Evolutionary conservation across 257 asterid species (phyloP).

Genomic region (Solanum pinnatisectum): DNA sequence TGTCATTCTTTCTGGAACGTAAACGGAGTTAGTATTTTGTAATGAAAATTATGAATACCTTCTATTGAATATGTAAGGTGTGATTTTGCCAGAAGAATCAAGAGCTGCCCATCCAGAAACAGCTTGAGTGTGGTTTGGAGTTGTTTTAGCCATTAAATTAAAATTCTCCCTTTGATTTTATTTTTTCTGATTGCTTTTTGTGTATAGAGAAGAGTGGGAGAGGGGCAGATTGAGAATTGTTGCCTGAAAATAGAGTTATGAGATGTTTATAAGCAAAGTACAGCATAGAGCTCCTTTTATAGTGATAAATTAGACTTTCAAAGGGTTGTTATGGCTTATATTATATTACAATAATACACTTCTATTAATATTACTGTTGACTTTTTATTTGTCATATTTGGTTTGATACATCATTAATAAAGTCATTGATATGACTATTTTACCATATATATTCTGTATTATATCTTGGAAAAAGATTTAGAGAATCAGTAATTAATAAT

Average conservation of each 20-base stretch:
- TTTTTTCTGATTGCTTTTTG: neutral
- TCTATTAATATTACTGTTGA: neutral
- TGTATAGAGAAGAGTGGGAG: neutral
- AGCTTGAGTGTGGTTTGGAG: slow-evolving; percentile 28
- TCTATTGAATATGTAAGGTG: slow-evolving; percentile 37
- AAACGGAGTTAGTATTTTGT: neutral
- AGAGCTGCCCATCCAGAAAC: slow-evolving; percentile 49
- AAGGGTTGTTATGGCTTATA: neutral
- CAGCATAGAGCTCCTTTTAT: neutral
- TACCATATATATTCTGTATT: no score
- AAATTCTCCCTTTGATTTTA: neutral
- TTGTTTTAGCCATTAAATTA: slow-evolving; percentile 27
- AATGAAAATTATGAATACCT: slow-evolving; percentile 12
- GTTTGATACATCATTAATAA: no score
- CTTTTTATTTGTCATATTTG: no score
- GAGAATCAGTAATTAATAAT: no score
- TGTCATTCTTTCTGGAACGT: neutral
- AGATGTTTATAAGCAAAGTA: neutral
- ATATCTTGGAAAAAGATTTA: no score
- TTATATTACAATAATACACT: neutral
- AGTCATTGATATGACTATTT: no score
- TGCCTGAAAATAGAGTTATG: neutral
- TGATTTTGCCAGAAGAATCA: slow-evolving; percentile 32
- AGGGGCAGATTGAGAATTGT: neutral
- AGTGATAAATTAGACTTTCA: neutral